Conservation (phyloP, 2,329 filamentous ascomycete genomes). For the Arthrinium phaeospermum region DNA sequence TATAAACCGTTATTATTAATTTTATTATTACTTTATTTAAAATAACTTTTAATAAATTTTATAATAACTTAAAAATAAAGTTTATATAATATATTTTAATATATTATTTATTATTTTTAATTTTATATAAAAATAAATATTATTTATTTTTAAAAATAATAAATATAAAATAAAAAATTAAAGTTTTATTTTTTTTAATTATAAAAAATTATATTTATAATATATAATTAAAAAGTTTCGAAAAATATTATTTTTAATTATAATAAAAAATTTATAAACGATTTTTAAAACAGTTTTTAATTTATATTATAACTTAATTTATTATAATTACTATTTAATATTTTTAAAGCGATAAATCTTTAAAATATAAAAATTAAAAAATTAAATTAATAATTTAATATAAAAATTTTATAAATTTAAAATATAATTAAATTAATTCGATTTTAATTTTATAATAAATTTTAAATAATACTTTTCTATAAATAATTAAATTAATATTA, state of each 20-base stretch:
- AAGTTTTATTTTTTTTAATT: neutral
- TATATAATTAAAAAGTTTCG: neutral
- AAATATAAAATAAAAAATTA: no score
- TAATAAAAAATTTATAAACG: neutral
- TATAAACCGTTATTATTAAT: no score
- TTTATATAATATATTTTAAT: neutral
- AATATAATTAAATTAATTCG: neutral
- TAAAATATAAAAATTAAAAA: no score
- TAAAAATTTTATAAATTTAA: neutral
- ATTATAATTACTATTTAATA: neutral
- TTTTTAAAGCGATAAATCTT: neutral
- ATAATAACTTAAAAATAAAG: neutral
- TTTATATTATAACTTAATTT: neutral
- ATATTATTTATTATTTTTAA: neutral
- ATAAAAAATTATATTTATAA: neutral
- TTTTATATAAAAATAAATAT: no score
- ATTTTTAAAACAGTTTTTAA: neutral
- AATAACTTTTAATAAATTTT: neutral
- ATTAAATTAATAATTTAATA: neutral
- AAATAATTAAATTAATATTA: no score
- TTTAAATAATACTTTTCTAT: no score
- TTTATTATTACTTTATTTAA: no score
- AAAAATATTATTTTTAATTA: neutral
- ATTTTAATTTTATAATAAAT: no score
- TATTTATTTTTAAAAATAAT: neutral